Evolutionary conservation across 2,329 filamentous ascomycete species (phyloP), one percentile per base, ranked within the genome.

Genomic region (Trichophyton simii): DNA sequence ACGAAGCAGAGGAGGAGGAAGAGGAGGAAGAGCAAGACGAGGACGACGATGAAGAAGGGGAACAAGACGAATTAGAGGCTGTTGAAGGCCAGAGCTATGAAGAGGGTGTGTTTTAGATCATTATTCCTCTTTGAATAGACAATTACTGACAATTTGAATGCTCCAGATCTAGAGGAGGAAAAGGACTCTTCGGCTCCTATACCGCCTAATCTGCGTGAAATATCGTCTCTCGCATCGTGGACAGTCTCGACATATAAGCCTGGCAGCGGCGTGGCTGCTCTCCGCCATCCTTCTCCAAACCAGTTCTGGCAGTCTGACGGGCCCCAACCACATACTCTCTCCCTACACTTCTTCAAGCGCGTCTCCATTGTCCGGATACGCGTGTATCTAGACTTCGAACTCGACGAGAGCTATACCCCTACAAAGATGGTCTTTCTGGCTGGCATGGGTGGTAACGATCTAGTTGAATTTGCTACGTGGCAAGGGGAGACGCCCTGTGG

Each of bases 381-480:
- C 67, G 65, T 81, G 58, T 75, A 87, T 67, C 85, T 99, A 52
- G 91, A 99, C 76, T 96, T 95, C 73, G 86, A 87, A 64, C 84
- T 89, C 60, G 94, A 99, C 73, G 94, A 99, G 75, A 94, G 88
- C 50, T 99, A 99, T 73, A 99, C 94, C 2, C 94, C 94, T 0
- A 97, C 91, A 0, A 89, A 91, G 68, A 95, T 99, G 69, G 79
- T 88, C 55, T 91, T 97, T 71, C 84, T 87, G 42, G 92, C 91
- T 0, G 94, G 94, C 11, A 96, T 90, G 65, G 90, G 91, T 52
- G 87, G 91, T 66, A 94, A 97, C 73, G 91, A 95, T 70, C 83
- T 97, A 8, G 87, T 95, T 60, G 88, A 94, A 65, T 97, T 96
- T 72, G 86, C 86, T 1, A 85, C 85, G 25, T 87, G 96, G 80